Percentiles rank a stretch among this genome's conserved stretches.
phyloP scores from a whole-genome alignment of 352 stramenopile genomes.

The Phytophthora pisi region DNA sequence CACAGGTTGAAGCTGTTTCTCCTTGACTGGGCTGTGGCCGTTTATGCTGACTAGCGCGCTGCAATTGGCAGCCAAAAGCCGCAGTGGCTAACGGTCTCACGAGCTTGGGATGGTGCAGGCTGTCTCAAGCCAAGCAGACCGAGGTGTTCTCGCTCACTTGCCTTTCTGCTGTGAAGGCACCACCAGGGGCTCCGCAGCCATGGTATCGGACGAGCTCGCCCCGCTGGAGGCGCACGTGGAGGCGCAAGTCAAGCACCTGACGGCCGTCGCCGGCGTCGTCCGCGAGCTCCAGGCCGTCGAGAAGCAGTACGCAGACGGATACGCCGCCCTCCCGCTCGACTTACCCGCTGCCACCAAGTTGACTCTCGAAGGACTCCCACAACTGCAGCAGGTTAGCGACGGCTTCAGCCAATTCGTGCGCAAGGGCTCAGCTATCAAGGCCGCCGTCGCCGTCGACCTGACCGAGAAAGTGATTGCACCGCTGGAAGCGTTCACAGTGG shows the following conservation, averaged over 20 bases:
- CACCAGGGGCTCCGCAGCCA: conserved; percentile 5
- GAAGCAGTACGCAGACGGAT: conserved; percentile 44
- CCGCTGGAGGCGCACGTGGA: conserved; percentile 43
- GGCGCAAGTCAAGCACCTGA: conserved; percentile 38
- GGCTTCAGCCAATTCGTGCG: conserved; percentile 37
- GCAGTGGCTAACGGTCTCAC: conserved; percentile 11
- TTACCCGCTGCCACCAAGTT: conserved; percentile 10
- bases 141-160: conserved; percentile 15
- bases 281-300: conserved; percentile 39
- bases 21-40: not conserved
- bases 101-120: conserved; percentile 11
- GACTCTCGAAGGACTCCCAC: conserved; percentile 15
- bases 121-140: conserved; percentile 5
- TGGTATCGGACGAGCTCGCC: conserved; percentile 20
- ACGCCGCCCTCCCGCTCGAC: conserved; percentile 34
- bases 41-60: conserved; percentile 11
- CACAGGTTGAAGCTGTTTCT: not conserved
- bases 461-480: conserved; percentile 29
- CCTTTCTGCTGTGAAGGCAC: conserved; percentile 23
- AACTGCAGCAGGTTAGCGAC: conserved; percentile 32
- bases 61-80: conserved; percentile 14
- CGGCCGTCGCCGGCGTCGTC: conserved; percentile 32
- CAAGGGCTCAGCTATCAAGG: conserved; percentile 24
- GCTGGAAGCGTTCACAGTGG: conserved; percentile 40
- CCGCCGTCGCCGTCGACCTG: conserved; percentile 37